Evolutionary conservation across 202 grass and related monocot species (phyloP).

Genomic region (Saccharum hybrid): DNA sequence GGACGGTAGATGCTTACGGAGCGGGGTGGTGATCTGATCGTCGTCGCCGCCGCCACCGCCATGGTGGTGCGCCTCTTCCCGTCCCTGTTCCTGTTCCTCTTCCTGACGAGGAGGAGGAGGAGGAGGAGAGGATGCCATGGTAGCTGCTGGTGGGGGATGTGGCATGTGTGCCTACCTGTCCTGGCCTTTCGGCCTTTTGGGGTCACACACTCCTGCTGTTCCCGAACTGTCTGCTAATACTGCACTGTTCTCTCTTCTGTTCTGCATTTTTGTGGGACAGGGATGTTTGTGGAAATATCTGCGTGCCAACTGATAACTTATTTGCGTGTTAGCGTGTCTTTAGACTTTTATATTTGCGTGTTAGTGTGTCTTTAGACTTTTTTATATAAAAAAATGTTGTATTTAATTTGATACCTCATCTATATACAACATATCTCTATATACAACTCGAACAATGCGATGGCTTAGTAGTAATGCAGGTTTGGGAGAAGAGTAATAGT

Average conservation of each 20-base stretch:
- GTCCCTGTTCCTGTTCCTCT: not conserved
- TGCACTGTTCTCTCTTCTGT: not conserved
- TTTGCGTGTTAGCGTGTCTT: not conserved
- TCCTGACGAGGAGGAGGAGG: not conserved
- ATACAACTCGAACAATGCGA: not conserved
- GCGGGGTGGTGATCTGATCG: slow-evolving; percentile 51
- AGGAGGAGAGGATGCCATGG: slow-evolving; percentile 42
- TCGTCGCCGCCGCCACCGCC: not conserved
- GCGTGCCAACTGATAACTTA: not conserved
- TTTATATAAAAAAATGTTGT: not conserved
- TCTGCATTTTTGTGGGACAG: not conserved
- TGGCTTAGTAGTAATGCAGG: too few species aligned
- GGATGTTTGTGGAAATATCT: slow-evolving; percentile 40
- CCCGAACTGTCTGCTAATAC: not conserved
- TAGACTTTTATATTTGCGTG: not conserved
- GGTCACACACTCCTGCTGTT: not conserved
- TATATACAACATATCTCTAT: not conserved
- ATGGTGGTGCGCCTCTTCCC: not conserved
- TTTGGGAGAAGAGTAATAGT: too few species aligned
- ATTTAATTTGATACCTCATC: not conserved
- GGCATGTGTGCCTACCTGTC: not conserved
- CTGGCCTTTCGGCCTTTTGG: not conserved
- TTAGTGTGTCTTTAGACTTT: too few species aligned
- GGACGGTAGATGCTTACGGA: not conserved
- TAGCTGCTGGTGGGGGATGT: not conserved